Evolutionary conservation across 345 rosid species (phyloP), one percentile per base, ranked within the genome.

Genomic region (Hypericum perforatum): DNA sequence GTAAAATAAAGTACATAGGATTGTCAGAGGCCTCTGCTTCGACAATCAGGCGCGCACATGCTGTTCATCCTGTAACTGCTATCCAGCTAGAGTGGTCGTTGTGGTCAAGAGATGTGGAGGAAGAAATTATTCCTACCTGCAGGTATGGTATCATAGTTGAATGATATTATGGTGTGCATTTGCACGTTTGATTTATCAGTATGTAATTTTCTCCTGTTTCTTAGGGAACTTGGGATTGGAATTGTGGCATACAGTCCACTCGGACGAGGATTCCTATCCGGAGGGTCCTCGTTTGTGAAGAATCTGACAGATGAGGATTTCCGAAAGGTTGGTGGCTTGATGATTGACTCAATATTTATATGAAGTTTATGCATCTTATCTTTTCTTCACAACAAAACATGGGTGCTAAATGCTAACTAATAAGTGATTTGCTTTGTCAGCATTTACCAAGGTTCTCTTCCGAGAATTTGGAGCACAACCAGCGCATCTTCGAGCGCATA

Each of bases 1-100:
- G 96, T 16, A 82, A 88, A 58, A 69, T 88, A 59, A 88, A 82
- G 71, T 82, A 82, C 43, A 53, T 80, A 0, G 94, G 86, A 44
- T 58, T 88, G 10, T 82, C 90, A 0, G 86, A 88, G 71, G 94
- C 90, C 39, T 88, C 90, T 9, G 82, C 88, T 13, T 78, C 94
- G 16, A 82, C 90, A 22, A 84, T 88, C 49, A 78, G 84, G 69
- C 63, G 96, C 53, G 96, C 90, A 11, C 90, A 84, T 59, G 86
- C 80, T 22, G 77, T 84, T 68, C 96, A 84, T 49, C 94, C 94
- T 0, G 60, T 84, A 32, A 84, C 82, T 8, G 88, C 82, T 2
- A 70, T 84, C 9, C 88, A 84, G 45, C 61, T 82, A 38, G 96
- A 84, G 54, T 84, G 94, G 96, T 84, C 94, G 1, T 64, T 88